These are phyloP conservation scores for Gardenia jasminoides DNA, from an alignment of 257 asterid genomes.

Conservation along the genomic window DNA sequence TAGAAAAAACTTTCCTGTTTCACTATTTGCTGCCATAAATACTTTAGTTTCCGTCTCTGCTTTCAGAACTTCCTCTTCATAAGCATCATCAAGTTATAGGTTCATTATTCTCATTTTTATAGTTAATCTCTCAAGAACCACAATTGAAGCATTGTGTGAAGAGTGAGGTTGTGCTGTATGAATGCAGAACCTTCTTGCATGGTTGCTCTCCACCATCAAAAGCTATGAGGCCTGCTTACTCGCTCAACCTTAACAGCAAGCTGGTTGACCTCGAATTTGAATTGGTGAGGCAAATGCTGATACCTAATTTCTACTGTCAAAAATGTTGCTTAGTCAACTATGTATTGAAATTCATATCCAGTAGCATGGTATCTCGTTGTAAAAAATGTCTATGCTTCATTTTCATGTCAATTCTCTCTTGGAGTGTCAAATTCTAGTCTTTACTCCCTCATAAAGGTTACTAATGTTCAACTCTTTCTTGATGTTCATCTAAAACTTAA, in stretches of 20 bases:
- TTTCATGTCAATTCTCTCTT: conserved; percentile 1
- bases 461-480: not conserved
- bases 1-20: not conserved
- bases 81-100: not conserved
- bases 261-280: conserved; percentile 38
- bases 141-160: conserved; percentile 22
- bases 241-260: conserved; percentile 39
- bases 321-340: not conserved
- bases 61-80: not conserved
- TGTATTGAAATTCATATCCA: not conserved
- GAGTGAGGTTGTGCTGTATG: conserved; percentile 23
- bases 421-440: not conserved
- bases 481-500: not conserved
- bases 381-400: not conserved
- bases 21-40: not conserved
- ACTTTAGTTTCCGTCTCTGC: not conserved
- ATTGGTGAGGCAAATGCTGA: conserved; percentile 44
- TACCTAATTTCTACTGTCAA: not conserved
- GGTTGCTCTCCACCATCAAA: conserved; percentile 45
- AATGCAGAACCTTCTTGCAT: conserved; percentile 50
- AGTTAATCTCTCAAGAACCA: conserved; percentile 7
- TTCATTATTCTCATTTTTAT: not conserved
- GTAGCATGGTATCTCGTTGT: not conserved
- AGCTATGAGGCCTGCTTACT: conserved; percentile 32
- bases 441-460: not conserved